These are phyloP conservation scores for Leishmania lainsoni DNA, from an alignment of 208 protist genomes.

Conservation along the genomic window DNA sequence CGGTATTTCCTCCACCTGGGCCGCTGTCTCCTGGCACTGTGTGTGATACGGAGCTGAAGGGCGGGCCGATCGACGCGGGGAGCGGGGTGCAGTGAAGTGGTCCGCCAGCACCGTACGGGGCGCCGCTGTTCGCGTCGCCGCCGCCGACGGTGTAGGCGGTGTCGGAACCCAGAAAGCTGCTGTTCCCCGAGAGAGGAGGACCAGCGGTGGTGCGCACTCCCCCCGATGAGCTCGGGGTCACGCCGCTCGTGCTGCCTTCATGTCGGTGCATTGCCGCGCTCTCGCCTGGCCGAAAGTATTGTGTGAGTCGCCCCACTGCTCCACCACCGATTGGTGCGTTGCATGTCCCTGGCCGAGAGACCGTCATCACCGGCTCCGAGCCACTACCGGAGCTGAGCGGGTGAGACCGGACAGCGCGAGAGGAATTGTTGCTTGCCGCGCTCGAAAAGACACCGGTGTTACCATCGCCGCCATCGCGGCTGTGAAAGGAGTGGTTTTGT, in stretches of 20 bases:
- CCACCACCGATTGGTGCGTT: constrained; percentile 16
- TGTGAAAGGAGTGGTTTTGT: constrained; percentile 16
- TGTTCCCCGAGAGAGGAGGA: constrained; percentile 3
- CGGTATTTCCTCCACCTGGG: background rate
- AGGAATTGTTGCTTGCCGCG: background rate
- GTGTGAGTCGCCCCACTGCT: constrained; percentile 24
- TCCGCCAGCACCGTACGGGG: constrained; percentile 12
- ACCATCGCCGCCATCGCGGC: constrained; percentile 12
- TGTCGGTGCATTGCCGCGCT: constrained; percentile 12
- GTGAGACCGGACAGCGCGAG: constrained; percentile 13
- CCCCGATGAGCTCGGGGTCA: background rate
- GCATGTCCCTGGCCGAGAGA: constrained; percentile 32
- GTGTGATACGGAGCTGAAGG: constrained; percentile 20
- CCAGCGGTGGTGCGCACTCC: constrained; percentile 8
- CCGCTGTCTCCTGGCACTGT: background rate
- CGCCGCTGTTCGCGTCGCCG: constrained; percentile 9
- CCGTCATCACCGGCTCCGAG: constrained; percentile 26
- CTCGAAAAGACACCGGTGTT: background rate
- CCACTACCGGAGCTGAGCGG: constrained; percentile 21
- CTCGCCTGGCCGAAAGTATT: constrained; percentile 34
- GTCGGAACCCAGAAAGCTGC: constrained; percentile 19
- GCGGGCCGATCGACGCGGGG: constrained; percentile 12
- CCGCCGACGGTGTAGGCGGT: constrained; percentile 19
- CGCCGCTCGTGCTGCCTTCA: constrained; percentile 6
- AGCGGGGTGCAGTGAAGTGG: constrained; percentile 30